Conservation (phyloP, 306 rosid species). For the Quercus alba region DNA sequence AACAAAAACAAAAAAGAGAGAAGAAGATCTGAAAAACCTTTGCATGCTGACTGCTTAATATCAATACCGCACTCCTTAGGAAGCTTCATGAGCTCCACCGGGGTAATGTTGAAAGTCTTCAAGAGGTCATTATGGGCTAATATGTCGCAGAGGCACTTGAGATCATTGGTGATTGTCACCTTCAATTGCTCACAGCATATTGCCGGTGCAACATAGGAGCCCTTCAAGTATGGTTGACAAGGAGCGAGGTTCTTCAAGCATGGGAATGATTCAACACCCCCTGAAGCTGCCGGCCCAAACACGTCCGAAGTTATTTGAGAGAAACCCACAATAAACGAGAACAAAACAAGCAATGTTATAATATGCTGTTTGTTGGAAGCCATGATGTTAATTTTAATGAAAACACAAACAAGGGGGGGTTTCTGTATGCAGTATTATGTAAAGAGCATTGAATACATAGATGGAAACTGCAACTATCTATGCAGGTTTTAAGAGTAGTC, state of each 20-base stretch:
- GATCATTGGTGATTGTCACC: slow-evolving; percentile 7
- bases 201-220: slow-evolving; percentile 18
- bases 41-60: slow-evolving; percentile 36
- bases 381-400: too few species aligned
- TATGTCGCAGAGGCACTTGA: slow-evolving; percentile 44
- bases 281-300: too few species aligned
- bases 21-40: slow-evolving; percentile 17
- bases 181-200: slow-evolving; percentile 45
- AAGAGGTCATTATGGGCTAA: slow-evolving; percentile 18
- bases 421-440: too few species aligned
- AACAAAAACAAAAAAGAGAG: too few species aligned
- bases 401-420: too few species aligned
- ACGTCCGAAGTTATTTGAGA: too few species aligned
- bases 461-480: too few species aligned
- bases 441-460: too few species aligned
- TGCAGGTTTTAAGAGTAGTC: too few species aligned
- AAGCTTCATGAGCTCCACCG: slow-evolving; percentile 42
- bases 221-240: slow-evolving; percentile 36
- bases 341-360: too few species aligned
- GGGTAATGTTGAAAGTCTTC: slow-evolving; percentile 17
- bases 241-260: slow-evolving; percentile 60
- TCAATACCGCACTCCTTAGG: slow-evolving; percentile 44
- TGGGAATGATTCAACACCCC: not conserved
- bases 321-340: too few species aligned
- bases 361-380: too few species aligned